Evolutionary conservation across 805 yeast species (phyloP), one percentile per base, ranked within the genome.

Genomic region (Candida khao-thaluensis): DNA sequence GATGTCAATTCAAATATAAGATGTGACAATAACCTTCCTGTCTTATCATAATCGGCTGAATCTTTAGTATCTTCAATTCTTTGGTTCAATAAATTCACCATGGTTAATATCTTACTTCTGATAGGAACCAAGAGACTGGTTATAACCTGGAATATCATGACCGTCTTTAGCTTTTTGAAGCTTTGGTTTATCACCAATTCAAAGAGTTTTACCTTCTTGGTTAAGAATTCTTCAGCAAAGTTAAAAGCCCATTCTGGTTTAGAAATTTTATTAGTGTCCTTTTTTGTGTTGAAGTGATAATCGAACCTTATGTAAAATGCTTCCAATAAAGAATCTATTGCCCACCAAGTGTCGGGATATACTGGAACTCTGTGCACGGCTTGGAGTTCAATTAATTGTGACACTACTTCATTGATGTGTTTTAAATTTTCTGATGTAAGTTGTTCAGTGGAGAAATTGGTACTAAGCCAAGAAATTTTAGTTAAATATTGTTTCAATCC

Each of bases 191-290:
- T 62, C 2, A 72, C 55, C 22, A 63, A 52, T 23, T 65, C 67
- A 26, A 79, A 57, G 18, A 64, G 57, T 25, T 60, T 52, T 14
- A 75, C 37, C 37, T 76, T 69, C 17, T 62, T 65, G 6, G 51
- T 46, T 14, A 76, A 38, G 43, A 71, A 74, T 10, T 66, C 63
- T 42, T 69, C 72, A 5, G 75, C 53, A 49, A 72, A 82, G 12
- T 64, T 58, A 43, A 82, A 69, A 3, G 80, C 74, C 82, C 87
- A 83, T 53, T 84, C 90, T 1, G 91, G 90, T 50, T 79, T 79
- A 41, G 81, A 80, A 17, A 77, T 51, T 31, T 77, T 72, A 50
- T 81, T 82, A 0, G 90, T 83, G 23, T 80, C 83, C 27, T 58
- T 64, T 20, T 70, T 61, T 4, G 74, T 64, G 35, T 74, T 73